Evolutionary conservation across 352 stramenopile genomes (phyloP), one percentile per base, ranked within the genome.

Genomic region (Stramenopiles sp.): DNA sequence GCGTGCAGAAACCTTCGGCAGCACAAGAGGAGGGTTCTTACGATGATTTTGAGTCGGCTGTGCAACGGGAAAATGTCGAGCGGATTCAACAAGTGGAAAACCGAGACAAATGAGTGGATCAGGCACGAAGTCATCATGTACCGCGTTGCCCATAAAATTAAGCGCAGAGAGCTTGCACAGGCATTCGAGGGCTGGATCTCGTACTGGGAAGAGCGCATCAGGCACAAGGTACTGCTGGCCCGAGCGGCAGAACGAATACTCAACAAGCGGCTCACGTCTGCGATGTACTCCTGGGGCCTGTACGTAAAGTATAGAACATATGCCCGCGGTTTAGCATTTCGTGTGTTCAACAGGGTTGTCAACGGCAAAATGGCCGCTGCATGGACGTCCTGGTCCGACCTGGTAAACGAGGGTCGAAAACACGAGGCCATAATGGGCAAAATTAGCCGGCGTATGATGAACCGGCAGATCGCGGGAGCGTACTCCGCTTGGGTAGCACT

Each of bases 211-310:
- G 53, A 71, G 35, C 33, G 33, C 2, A 71, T 71, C 31, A 71
- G 53, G 6, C 53, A 71, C 35, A 71, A 71, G 35, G 33, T 71
- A 33, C 12, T 71, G 6, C 1, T 71, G 6, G 35, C 33, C 33
- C 2, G 53, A 71, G 53, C 53, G 33, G 53, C 53, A 71, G 53
- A 71, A 33, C 33, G 35, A 71, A 71, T 71, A 35, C 33, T 35
- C 4, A 71, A 71, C 35, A 31, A 33, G 6, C 33, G 31, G 35
- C 12, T 2, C 12, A 2, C 53, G 1, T 35, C 2, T 6, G 53
- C 53, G 12, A 4, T 71, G 1, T 35, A 71, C 35, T 6, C 2
- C 6, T 71, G 53, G 53, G 35, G 4, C 6, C 4, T 35, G 6
- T 71, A 71, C 12, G 35, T 2, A 2, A 71, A 71, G 4, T 35